These are phyloP conservation scores for Tricholoma saponaceum DNA, from an alignment of 768 basidiomycete genomes.

Conservation along the genomic window DNA sequence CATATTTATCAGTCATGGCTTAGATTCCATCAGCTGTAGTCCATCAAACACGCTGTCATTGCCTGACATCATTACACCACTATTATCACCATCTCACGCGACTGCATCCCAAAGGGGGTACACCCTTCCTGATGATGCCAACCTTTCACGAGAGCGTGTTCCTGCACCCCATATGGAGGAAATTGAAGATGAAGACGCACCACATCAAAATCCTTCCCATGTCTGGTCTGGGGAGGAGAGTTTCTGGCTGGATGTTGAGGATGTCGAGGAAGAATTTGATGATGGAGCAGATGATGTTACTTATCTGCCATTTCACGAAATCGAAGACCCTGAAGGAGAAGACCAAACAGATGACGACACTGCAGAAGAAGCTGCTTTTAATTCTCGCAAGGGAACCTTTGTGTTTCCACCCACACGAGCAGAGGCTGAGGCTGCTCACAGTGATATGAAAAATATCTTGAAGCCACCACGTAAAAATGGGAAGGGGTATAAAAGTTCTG, in stretches of 20 bases:
- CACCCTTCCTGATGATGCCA: neutral
- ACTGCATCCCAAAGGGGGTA: neutral
- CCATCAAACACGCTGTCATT: neutral
- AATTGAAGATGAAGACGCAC: neutral
- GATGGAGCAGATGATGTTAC: neutral
- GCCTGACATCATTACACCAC: neutral
- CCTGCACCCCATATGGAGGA: neutral
- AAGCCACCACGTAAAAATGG: constrained; percentile 1
- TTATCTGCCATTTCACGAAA: neutral
- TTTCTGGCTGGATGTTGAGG: neutral
- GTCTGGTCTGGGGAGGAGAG: neutral
- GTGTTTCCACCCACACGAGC: neutral
- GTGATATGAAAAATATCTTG: neutral
- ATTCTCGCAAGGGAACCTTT: neutral
- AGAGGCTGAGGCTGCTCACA: neutral
- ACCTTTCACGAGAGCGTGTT: neutral
- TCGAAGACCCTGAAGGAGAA: neutral
- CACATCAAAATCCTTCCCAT: neutral
- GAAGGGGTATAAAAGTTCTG: neutral
- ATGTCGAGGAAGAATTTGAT: neutral
- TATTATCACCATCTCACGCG: neutral
- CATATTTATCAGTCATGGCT: neutral
- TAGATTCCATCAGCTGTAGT: neutral
- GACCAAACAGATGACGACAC: neutral
- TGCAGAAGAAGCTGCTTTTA: neutral